Conservation (phyloP, 768 basidiomycete species). For the Stropharia rugosoannulata region DNA sequence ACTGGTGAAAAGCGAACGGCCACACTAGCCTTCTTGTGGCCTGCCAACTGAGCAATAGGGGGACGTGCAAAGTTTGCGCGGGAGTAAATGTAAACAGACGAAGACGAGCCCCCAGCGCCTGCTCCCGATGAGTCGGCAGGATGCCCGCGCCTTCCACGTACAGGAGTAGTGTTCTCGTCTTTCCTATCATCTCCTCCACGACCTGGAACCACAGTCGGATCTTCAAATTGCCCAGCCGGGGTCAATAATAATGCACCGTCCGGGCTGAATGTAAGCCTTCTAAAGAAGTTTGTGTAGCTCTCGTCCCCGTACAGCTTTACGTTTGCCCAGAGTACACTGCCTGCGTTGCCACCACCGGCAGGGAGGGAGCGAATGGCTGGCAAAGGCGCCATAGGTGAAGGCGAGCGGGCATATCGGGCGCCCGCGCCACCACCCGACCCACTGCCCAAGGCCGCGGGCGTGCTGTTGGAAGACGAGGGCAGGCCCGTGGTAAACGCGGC, state of each 20-base stretch:
- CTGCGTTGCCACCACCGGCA: constrained; percentile 29
- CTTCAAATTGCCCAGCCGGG: constrained; percentile 96
- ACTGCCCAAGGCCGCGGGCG: constrained; percentile 15
- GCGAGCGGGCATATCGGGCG: constrained; percentile 71
- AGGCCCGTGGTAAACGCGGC: constrained; percentile 37
- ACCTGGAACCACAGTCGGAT: constrained; percentile 60
- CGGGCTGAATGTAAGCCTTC: constrained; percentile 90
- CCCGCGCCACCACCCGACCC: constrained; percentile 1
- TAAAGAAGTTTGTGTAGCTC: constrained; percentile 93
- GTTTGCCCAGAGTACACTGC: constrained; percentile 48
- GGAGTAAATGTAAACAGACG: constrained; percentile 90
- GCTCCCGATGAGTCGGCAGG: constrained; percentile 27
- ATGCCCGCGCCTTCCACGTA: constrained; percentile 58
- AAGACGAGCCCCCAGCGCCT: constrained; percentile 30
- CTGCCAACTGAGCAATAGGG: constrained; percentile 92
- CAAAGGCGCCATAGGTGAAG: constrained; percentile 88
- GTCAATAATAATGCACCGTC: constrained; percentile 93
- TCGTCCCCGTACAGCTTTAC: constrained; percentile 94
- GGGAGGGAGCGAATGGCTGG: constrained; percentile 86
- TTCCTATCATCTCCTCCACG: constrained; percentile 22
- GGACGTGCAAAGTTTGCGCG: constrained; percentile 91
- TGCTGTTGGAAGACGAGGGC: constrained; percentile 1
- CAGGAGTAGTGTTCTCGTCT: constrained; percentile 36
- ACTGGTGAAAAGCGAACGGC: constrained; percentile 94
- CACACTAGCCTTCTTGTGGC: constrained; percentile 94